Conservation (phyloP, 2,329 filamentous ascomycete species). For the Clarireedia monteithiana region DNA sequence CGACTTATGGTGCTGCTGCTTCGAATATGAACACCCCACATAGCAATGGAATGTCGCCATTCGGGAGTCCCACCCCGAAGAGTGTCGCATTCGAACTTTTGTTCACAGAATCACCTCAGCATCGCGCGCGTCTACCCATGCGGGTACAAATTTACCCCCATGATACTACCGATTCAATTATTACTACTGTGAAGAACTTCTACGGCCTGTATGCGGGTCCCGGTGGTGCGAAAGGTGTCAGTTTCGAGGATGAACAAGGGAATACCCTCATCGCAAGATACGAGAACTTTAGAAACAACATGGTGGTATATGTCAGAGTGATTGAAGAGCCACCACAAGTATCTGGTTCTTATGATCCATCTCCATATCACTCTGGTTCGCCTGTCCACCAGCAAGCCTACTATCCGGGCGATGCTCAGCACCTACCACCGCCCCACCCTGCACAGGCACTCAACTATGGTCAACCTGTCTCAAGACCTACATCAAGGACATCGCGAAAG, state of each 20-base stretch:
- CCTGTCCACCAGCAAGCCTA: slow-evolving; percentile 45
- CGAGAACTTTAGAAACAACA: slow-evolving; percentile 89
- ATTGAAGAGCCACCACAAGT: slow-evolving; percentile 51
- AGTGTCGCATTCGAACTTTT: slow-evolving; percentile 74
- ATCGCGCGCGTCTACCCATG: slow-evolving; percentile 71
- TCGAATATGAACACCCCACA: slow-evolving; percentile 22
- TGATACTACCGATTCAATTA: slow-evolving; percentile 95
- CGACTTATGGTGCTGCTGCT: slow-evolving; percentile 18
- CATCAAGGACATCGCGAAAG: slow-evolving; percentile 62
- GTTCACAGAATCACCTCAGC: slow-evolving; percentile 58
- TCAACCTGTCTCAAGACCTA: slow-evolving; percentile 57
- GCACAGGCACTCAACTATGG: slow-evolving; percentile 45
- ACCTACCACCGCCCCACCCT: slow-evolving; percentile 52
- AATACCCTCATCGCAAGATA: slow-evolving; percentile 91
- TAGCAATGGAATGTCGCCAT: slow-evolving; percentile 25
- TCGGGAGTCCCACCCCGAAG: slow-evolving; percentile 45
- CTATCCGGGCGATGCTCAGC: slow-evolving; percentile 53
- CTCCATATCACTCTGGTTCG: slow-evolving; percentile 43
- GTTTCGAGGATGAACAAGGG: slow-evolving; percentile 85
- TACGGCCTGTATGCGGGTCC: slow-evolving; percentile 84
- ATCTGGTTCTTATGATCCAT: slow-evolving; percentile 42
- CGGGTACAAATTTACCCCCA: slow-evolving; percentile 87
- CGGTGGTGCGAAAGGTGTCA: slow-evolving; percentile 68
- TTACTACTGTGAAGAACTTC: slow-evolving; percentile 98
- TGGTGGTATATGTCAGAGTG: slow-evolving; percentile 87